Conservation (phyloP, 345 rosid genomes). For the Xanthoceras sorbifolium region DNA sequence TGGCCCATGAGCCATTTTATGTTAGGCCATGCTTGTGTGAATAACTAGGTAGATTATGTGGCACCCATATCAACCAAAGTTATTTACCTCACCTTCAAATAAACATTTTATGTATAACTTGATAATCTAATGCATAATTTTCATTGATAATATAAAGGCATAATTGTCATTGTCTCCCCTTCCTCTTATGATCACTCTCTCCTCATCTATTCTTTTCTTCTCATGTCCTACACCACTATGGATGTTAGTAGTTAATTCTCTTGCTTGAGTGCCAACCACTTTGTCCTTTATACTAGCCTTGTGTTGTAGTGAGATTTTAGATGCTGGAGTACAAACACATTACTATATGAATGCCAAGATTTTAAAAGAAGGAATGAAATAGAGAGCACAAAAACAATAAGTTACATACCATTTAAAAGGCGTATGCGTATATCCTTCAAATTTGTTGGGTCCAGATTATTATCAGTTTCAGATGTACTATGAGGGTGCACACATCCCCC, state of each 20-base stretch:
- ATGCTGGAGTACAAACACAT: background rate
- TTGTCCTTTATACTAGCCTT: background rate
- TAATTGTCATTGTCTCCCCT: too few relatives aligned
- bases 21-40: too few relatives aligned
- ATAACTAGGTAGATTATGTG: too few relatives aligned
- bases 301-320: background rate
- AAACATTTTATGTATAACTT: too few relatives aligned
- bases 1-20: too few relatives aligned
- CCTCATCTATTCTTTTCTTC: too few relatives aligned
- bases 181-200: too few relatives aligned
- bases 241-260: background rate
- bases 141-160: too few relatives aligned
- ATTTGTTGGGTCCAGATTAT: slow-evolving; percentile 59
- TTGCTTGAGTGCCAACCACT: background rate
- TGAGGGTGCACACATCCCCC: slow-evolving; percentile 66
- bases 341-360: background rate
- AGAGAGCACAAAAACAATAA: slow-evolving; percentile 14
- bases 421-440: slow-evolving; percentile 83
- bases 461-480: slow-evolving; percentile 39
- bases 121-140: too few relatives aligned
- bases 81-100: too few relatives aligned
- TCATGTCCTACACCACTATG: too few relatives aligned
- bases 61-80: too few relatives aligned
- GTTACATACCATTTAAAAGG: slow-evolving; percentile 71
- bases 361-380: background rate